Percentiles rank a stretch among this genome's conserved stretches.
These are phyloP conservation scores for Dactylella cylindrospora DNA, from an alignment of 2,329 filamentous ascomycete species.

Conservation along the genomic window DNA sequence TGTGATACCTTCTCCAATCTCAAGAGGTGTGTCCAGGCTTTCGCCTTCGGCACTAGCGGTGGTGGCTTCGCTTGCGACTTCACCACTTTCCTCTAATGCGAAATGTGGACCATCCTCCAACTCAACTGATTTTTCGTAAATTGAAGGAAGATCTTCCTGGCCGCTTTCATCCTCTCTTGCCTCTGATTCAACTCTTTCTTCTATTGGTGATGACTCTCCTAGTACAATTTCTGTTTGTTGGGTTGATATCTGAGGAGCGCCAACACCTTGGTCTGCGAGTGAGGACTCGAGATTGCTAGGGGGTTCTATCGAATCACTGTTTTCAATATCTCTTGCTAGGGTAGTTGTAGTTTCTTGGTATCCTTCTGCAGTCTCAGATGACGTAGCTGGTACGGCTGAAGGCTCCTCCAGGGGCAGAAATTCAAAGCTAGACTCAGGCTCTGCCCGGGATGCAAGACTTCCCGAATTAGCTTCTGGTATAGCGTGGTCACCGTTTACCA, in stretches of 20 bases:
- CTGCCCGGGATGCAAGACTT: neutral
- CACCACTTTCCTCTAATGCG: conserved; percentile 13
- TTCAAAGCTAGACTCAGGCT: neutral
- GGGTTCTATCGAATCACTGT: neutral
- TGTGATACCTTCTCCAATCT: conserved; percentile 31
- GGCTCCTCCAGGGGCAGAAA: too few species aligned
- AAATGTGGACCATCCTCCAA: conserved; percentile 39
- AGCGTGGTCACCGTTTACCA: neutral
- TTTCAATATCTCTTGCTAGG: neutral
- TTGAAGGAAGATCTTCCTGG: conserved; percentile 2
- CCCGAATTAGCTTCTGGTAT: neutral
- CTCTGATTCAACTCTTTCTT: conserved; percentile 15
- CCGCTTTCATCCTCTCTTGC: conserved; percentile 20
- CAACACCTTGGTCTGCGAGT: too few species aligned
- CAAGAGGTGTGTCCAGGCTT: conserved; percentile 21
- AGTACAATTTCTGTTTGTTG: too few species aligned
- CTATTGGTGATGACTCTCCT: conserved; percentile 12
- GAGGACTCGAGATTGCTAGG: conserved; percentile 7
- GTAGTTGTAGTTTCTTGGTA: neutral
- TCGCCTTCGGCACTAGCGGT: conserved; percentile 7
- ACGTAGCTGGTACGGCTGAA: too few species aligned
- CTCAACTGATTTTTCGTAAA: conserved; percentile 21
- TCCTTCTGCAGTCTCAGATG: conserved; percentile 3
- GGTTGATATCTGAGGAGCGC: too few species aligned
- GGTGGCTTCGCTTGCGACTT: neutral